Base-by-base conservation (phyloP, 805 yeast genomes). In the Blastobotrys americana region DNA sequence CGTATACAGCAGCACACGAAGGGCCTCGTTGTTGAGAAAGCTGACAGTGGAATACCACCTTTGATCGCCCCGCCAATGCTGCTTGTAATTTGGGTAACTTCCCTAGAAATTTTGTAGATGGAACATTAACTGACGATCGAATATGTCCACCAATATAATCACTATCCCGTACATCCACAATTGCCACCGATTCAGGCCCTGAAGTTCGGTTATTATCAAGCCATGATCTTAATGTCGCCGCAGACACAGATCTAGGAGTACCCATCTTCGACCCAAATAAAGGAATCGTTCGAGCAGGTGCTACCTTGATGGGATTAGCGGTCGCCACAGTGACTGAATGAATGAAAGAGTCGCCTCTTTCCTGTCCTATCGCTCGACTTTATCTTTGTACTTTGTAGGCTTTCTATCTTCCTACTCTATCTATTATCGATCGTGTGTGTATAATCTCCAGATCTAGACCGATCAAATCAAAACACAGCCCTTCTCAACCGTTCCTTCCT, bases 11-110 rank as follows among this genome's bases (percentile, higher is more conserved):
- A 0, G 97, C 88, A 3, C 96, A 76, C 3, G 84, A 69, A 0
- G 97, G 97, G 0, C 97, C 97, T 42, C 98, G 69, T 48, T 82
- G 94, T 63, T 93, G 97, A 2, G 94, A 82, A 23, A 84, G 70
- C 22, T 89, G 88, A 63, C 98, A 90, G 61, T 93, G 96, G 66
- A 90, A 93, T 0, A 93, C 82, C 0, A 87, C 76, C 43, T 74
- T 78, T 36, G 70, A 66, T 4, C 54, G 46, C n/a, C 57, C 60
- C 8, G 63, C 57, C 27, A 72, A 58, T 35, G 63, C 51, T n/a
- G 57, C 53, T 17, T 65, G 54, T 34, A 74, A 68, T 4, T 65
- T 67, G 2, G 69, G 69, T 22, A 71, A 55, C 17, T 63, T 65
- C 37, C 60, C 53, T 15, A 59, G 55, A 50, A 82, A 70, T 16